Conservation (phyloP, 2,329 filamentous ascomycete species). For the Trichoderma endophyticum region DNA sequence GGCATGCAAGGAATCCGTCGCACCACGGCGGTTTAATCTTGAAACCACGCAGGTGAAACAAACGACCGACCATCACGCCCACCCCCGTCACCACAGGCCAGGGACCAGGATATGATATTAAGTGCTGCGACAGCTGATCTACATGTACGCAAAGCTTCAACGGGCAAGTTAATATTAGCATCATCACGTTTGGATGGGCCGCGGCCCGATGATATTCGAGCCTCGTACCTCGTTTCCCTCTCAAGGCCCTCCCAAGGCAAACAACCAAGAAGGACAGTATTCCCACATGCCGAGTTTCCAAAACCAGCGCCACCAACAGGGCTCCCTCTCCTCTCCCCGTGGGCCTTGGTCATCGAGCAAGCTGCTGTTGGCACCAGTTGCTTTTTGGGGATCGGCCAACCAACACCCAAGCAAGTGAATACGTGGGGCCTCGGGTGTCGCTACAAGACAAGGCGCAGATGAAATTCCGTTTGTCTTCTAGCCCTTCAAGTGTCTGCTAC, state of each 20-base stretch:
- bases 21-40: slow-evolving; percentile 9
- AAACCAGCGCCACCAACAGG: slow-evolving; percentile 5
- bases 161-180: not conserved
- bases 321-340: not conserved
- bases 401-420: not conserved
- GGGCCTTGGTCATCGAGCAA: not conserved
- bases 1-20: slow-evolving; percentile 5
- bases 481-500: not conserved
- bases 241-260: not conserved
- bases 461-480: not conserved
- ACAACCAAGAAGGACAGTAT: not conserved
- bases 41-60: slow-evolving; percentile 16
- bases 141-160: not conserved
- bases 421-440: not conserved
- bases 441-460: not conserved
- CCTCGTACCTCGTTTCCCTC: not conserved
- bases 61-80: slow-evolving; percentile 4
- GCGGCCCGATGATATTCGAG: not conserved
- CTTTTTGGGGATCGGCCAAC: not conserved
- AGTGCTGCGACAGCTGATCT: slow-evolving; percentile 4
- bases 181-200: not conserved
- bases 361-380: not conserved
- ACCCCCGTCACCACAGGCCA: not conserved
- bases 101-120: slow-evolving; percentile 1
- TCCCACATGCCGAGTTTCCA: not conserved